Evolutionary conservation across 257 asterid species (phyloP).

Genomic region (Paraleonurus japonicus): DNA sequence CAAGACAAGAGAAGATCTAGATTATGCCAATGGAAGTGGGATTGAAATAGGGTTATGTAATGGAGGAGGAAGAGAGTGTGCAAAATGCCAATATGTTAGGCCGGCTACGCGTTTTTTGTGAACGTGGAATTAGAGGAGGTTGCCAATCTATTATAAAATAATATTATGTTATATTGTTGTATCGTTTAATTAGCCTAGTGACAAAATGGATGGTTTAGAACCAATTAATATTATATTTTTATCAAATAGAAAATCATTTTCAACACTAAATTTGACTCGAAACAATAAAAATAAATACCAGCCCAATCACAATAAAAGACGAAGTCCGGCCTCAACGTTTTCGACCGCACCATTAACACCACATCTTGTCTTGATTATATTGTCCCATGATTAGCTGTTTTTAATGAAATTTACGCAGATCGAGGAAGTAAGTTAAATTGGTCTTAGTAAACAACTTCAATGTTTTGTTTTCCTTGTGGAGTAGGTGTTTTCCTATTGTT

Average conservation of each 20-base stretch:
- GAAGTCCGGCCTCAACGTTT: constrained; percentile 20
- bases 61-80: neutral
- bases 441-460: neutral
- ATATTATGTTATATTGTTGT: too few species aligned
- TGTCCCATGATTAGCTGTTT: neutral
- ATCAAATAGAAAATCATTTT: neutral
- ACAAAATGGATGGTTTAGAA: too few species aligned
- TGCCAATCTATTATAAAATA: neutral
- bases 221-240: neutral
- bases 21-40: too few species aligned
- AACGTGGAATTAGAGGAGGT: neutral
- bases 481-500: neutral
- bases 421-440: neutral
- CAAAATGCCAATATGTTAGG: constrained; percentile 20
- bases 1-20: too few species aligned
- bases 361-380: neutral
- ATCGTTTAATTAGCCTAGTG: too few species aligned
- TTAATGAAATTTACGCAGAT: neutral
- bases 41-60: too few species aligned
- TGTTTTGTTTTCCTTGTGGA: neutral
- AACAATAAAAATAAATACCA: neutral
- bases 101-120: constrained; percentile 22
- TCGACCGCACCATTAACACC: neutral
- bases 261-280: neutral
- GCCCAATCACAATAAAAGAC: neutral